Evolutionary conservation across 768 basidiomycete species (phyloP).

Genomic region (Rhizopogon rudus): DNA sequence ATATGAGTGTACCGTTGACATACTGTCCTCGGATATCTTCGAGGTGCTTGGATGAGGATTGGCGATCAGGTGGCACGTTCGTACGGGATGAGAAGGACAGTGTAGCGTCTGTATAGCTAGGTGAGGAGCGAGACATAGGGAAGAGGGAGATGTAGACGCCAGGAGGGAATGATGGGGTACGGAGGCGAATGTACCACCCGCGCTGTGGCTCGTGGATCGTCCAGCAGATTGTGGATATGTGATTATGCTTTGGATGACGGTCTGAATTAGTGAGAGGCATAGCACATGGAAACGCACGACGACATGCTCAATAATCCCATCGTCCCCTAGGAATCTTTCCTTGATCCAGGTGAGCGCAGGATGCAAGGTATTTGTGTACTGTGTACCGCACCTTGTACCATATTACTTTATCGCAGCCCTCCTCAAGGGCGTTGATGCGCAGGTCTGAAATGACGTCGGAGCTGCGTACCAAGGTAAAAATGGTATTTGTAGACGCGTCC

Average conservation of each 20-base stretch:
- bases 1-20: no score
- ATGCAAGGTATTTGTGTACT: neutral
- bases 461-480: constrained; percentile 28
- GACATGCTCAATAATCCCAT: constrained; percentile 74
- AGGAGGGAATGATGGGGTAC: constrained; percentile 66
- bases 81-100: no score
- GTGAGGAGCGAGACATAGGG: constrained; percentile 34
- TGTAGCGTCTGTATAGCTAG: no score
- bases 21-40: no score
- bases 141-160: constrained; percentile 50
- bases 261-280: no score
- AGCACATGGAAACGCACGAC: constrained; percentile 43
- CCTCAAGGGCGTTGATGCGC: constrained; percentile 50
- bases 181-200: constrained; percentile 81
- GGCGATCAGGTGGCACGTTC: no score
- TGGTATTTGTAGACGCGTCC: neutral
- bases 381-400: constrained; percentile 64
- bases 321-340: constrained; percentile 70
- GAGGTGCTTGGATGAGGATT: no score
- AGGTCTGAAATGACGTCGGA: constrained; percentile 33
- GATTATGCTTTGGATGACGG: no score
- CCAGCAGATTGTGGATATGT: constrained; percentile 48
- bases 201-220: constrained; percentile 72
- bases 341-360: constrained; percentile 26
- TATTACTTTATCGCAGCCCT: constrained; percentile 40